Conservation (phyloP, 1,284 basidiomycete species). For the Trichosporon ovoides region DNA sequence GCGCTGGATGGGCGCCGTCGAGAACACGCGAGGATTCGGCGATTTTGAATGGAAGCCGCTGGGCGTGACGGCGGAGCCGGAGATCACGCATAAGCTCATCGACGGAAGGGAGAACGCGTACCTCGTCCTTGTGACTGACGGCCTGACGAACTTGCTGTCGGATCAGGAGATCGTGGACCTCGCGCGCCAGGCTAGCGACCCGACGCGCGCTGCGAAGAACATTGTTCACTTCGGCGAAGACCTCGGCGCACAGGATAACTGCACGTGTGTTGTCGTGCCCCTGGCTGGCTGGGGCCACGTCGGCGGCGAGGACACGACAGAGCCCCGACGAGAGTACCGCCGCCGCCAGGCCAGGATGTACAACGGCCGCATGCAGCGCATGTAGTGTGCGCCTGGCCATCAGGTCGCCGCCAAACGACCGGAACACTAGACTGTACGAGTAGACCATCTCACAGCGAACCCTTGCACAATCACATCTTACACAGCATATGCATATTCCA, state of each 20-base stretch:
- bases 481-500: not conserved
- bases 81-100: conserved; percentile 74
- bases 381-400: conserved; percentile 23
- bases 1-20: conserved; percentile 92
- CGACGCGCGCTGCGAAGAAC: conserved; percentile 70
- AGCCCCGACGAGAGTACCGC: conserved; percentile 73
- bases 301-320: conserved; percentile 66
- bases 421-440: not conserved
- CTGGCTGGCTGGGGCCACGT: conserved; percentile 85
- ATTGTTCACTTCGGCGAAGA: conserved; percentile 87
- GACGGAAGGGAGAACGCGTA: conserved; percentile 71
- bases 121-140: conserved; percentile 78
- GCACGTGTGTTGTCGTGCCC: conserved; percentile 86
- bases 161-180: conserved; percentile 94
- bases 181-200: conserved; percentile 65
- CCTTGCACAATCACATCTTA: too few relatives aligned
- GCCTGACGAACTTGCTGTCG: conserved; percentile 80
- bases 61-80: conserved; percentile 91
- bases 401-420: too few relatives aligned
- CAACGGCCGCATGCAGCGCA: conserved; percentile 48
- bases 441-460: too few relatives aligned
- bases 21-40: conserved; percentile 88
- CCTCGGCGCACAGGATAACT: conserved; percentile 84
- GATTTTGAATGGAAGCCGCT: conserved; percentile 84
- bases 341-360: conserved; percentile 58